Evolutionary conservation across 2,329 filamentous ascomycete genomes (phyloP), one percentile per base, ranked within the genome.

Genomic region (Arthrobotrys sphaeroides): DNA sequence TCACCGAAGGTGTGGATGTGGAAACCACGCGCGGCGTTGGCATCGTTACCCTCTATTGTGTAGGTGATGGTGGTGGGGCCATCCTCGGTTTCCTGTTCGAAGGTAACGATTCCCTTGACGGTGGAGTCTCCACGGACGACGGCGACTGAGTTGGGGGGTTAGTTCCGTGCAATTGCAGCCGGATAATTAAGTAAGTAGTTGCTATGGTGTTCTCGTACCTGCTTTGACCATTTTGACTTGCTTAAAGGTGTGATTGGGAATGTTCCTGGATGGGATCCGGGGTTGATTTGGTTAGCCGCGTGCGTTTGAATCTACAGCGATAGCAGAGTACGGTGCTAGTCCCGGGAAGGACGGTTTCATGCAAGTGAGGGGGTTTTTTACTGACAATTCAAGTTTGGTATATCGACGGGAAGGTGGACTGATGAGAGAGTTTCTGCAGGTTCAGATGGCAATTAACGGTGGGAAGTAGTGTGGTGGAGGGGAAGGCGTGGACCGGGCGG

Each of bases 1-100:
- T 98, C 95, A 84, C 95, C 95, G 82, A 97, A 99, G 84, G 95
- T 92, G 88, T 99, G 95, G 83, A 99, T 90, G 88, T 99, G 95
- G 88, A 98, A 93, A 85, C 93, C 95, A 85, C 95, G 94, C 90
- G 96, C 89, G 83, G 95, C 94, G 84, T 96, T 97, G 85, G 94
- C 82, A 83, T 98, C 94, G 85, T 97, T 87, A 85, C 95, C 94
- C 77, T 88, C 87, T 85, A 99, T 93, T 85, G 97, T 89, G 90
- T 92, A 99, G 82, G 90, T 88, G 86, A 99, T 88, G 84, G 87
- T 94, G 83, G 95, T 98, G 80, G 90, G 89, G 81, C 88, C 85
- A 81, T 86, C 88, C 88, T 97, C 95, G 83, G 88, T 88, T 79
- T 87, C 88, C 87, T 99, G 95, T 88, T 96, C 93, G 85, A 99